Evolutionary conservation across 202 grass and related monocot species (phyloP), one percentile per base, ranked within the genome.

Genomic region (Digitaria exilis): DNA sequence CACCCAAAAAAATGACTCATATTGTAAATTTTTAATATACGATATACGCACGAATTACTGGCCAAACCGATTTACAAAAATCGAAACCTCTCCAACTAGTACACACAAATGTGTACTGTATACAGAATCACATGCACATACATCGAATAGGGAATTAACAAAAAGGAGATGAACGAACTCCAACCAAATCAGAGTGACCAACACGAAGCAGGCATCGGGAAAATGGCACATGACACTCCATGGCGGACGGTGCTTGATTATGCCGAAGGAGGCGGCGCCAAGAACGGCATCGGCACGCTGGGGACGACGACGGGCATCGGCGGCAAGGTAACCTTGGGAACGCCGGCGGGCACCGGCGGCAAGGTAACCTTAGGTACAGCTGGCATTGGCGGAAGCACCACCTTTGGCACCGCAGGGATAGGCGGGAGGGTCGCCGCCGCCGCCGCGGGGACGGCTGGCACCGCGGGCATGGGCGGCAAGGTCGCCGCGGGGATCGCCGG

Each of bases 221-320:
- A 55, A 37, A 79, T 16, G 60, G 7, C 46, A 3, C 25, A 31
- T 9, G 35, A 37, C 37, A 19, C 15, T 60, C 55, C 29, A 48
- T 18, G 18, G 3, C 24, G 4, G 35, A 37, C 14, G n/a, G n/a
- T n/a, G n/a, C 22, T n/a, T 22, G 18, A 1, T 12, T 39, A 84
- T 1, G 73, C 65, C 42, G 83, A 78, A 37, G 83, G 83, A 17
- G 83, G 51, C 1, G 83, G 65, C 0, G 83, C 83, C 51, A 62
- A 18, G 65, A 62, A 62, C 7, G 83, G 83, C 74, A 61, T 51
- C 10, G 82, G 82, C 64, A 77, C 72, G 66, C 50, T 4, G 0
- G 79, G 65, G 37, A 39, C 37, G 6, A 80, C 31, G 26, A 61
- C n/a, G 1, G 54, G 54, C 54, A 57, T 54, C 3, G 80, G 49